Conservation (phyloP, 768 basidiomycete genomes). For the Pisolithus orientalis region DNA sequence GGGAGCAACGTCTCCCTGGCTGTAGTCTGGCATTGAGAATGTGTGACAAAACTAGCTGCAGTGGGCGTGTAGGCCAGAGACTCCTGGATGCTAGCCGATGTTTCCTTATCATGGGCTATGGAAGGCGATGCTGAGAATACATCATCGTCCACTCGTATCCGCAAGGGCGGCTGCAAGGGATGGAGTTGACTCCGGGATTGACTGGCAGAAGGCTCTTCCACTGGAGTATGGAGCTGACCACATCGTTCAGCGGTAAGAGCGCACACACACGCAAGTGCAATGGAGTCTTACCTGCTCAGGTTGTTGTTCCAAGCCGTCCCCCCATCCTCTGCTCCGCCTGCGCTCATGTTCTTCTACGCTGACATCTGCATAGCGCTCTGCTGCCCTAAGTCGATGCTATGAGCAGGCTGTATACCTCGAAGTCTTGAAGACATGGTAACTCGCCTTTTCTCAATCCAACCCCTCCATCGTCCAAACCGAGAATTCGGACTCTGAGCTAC, state of each 20-base stretch:
- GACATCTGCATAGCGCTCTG: conserved; percentile 71
- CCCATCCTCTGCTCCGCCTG: conserved; percentile 69
- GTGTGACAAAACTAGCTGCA: conserved; percentile 21
- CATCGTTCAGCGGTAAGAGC: conserved; percentile 4
- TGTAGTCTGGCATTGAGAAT: conserved; percentile 28
- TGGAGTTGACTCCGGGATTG: too few relatives aligned
- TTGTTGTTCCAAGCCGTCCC: conserved; percentile 30
- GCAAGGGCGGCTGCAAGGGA: conserved; percentile 19
- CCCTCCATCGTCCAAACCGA: conserved; percentile 83
- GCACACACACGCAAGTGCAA: background rate
- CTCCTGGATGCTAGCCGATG: background rate
- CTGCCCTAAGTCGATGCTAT: conserved; percentile 48
- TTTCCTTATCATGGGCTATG: background rate
- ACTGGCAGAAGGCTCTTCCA: background rate
- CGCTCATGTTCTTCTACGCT: conserved; percentile 51
- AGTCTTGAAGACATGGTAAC: conserved; percentile 4
- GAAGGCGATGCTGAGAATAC: conserved; percentile 21
- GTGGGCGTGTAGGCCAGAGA: conserved; percentile 10
- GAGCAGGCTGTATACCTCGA: conserved; percentile 1
- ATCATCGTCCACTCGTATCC: conserved; percentile 39
- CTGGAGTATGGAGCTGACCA: conserved; percentile 11
- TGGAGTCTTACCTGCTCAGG: conserved; percentile 10
- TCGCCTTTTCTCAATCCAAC: conserved; percentile 86
- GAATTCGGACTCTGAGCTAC: conserved; percentile 74
- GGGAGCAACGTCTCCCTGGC: conserved; percentile 51